phyloP scores from a whole-genome alignment of 331 rosid species.

The Rosa hybrid region DNA sequence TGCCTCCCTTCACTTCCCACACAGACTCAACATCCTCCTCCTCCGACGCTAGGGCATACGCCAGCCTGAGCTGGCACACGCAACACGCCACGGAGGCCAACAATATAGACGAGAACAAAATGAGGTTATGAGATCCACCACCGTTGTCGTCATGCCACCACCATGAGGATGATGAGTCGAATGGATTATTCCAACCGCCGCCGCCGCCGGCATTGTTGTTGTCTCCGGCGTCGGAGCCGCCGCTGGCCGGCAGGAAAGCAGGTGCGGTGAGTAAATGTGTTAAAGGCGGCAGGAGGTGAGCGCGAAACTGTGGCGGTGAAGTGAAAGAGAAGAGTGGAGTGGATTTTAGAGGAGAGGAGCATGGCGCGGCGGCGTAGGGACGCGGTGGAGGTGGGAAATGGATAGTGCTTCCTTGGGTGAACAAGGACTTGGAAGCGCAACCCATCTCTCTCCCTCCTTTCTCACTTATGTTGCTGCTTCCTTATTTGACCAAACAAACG shows the following conservation, averaged over 20 bases:
- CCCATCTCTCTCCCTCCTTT: too few relatives aligned
- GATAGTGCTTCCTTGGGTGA: background rate
- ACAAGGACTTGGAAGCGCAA: constrained; percentile 13
- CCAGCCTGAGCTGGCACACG: constrained; percentile 52
- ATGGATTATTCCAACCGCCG: constrained; percentile 49
- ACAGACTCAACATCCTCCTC: constrained; percentile 28
- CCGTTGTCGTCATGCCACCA: constrained; percentile 27
- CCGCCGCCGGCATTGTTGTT: constrained; percentile 12
- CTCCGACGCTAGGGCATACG: constrained; percentile 50
- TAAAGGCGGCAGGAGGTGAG: constrained; percentile 1
- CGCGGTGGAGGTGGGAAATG: constrained; percentile 8
- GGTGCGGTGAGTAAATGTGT: constrained; percentile 4
- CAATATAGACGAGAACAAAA: constrained; percentile 41
- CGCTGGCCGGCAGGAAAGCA: background rate
- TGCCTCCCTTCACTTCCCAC: constrained; percentile 84
- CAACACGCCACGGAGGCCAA: constrained; percentile 39
- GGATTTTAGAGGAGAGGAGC: background rate
- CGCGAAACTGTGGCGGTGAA: background rate
- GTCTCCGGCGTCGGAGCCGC: constrained; percentile 23
- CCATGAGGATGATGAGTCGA: constrained; percentile 36
- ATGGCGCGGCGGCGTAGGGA: background rate
- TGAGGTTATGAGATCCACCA: constrained; percentile 29
- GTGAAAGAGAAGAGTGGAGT: constrained; percentile 1
- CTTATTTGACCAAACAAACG: too few relatives aligned
- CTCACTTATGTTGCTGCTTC: too few relatives aligned